Evolutionary conservation across 352 stramenopile genomes (phyloP), one percentile per base, ranked within the genome.

Genomic region (Phytophthora boehmeriae): DNA sequence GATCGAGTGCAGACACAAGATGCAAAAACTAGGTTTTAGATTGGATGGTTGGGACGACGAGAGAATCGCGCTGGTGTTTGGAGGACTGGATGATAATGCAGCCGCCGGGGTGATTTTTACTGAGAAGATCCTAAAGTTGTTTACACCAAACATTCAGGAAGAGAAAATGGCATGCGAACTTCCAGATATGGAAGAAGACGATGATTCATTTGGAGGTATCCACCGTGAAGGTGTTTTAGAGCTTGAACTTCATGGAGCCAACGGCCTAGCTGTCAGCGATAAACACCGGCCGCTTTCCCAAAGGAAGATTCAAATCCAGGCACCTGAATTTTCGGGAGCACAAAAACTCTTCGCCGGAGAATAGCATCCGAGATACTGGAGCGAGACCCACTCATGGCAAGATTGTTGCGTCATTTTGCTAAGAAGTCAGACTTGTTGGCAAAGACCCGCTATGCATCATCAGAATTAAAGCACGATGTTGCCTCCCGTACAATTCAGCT

Each of bases 141-240:
- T 93, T 51, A 76, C 88, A 28, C 57, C 66, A 1, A 80, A 95
- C 59, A 89, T 90, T 27, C 64, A 90, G 2, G 84, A 92, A 52
- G 82, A 93, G 25, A 81, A 89, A 68, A 83, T 92, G 70, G 70
- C 76, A 0, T 86, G 77, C 41, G 76, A 91, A 25, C 57, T 92
- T 4, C 82, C 83, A 0, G 86, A 93, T 23, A 71, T 93, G n/a
- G 84, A 74, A 42, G 66, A 93, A 76, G 80, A 92, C 39, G 83
- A 92, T 28, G 79, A 91, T n/a, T 57, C 81, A 0, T 61, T 75
- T 0, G 73, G 88, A 50, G 89, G 79, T 42, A 62, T 92, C 8
- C 74, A 93, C 38, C 78, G 89, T 44, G 80, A 93, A 70, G 86
- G 86, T 1, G 56, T 83, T 25, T 63, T 95, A 2, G 72, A 83